Conservation (phyloP, 148 eudicot genomes). For the Amaranthus hypochondriacus region DNA sequence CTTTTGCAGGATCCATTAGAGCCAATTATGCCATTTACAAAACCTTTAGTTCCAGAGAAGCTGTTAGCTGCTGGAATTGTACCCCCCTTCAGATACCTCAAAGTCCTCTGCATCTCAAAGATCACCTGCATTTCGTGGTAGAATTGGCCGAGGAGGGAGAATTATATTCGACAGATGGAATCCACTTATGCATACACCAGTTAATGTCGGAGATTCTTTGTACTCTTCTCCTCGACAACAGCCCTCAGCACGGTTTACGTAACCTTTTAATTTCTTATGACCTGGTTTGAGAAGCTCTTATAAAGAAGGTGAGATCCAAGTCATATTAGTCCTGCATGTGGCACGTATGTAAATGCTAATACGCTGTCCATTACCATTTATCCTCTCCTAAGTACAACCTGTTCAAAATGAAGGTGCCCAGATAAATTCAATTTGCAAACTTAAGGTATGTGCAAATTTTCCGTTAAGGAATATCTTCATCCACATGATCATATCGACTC, state of each 20-base stretch:
- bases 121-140: conserved; percentile 50
- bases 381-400: not conserved
- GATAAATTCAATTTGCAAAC: not conserved
- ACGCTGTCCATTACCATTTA: not conserved
- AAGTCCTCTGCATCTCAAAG: conserved; percentile 32
- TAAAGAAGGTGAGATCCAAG: not conserved
- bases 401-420: not conserved
- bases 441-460: not conserved
- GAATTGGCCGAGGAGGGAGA: conserved; percentile 94
- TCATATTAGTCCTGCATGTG: not conserved
- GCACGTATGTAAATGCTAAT: not conserved
- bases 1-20: conserved; percentile 70
- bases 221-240: conserved; percentile 55
- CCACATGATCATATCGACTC: not conserved
- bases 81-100: conserved; percentile 55
- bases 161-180: conserved; percentile 93
- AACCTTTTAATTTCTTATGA: not conserved
- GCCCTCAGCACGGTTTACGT: conserved; percentile 30
- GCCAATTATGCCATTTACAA: conserved; percentile 65
- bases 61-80: conserved; percentile 41
- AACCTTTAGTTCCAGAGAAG: conserved; percentile 39
- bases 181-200: conserved; percentile 67
- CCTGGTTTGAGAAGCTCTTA: not conserved
- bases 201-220: conserved; percentile 47
- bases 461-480: not conserved